Base-by-base conservation (phyloP, 768 basidiomycete species). In the Leccinum ochraceum region DNA sequence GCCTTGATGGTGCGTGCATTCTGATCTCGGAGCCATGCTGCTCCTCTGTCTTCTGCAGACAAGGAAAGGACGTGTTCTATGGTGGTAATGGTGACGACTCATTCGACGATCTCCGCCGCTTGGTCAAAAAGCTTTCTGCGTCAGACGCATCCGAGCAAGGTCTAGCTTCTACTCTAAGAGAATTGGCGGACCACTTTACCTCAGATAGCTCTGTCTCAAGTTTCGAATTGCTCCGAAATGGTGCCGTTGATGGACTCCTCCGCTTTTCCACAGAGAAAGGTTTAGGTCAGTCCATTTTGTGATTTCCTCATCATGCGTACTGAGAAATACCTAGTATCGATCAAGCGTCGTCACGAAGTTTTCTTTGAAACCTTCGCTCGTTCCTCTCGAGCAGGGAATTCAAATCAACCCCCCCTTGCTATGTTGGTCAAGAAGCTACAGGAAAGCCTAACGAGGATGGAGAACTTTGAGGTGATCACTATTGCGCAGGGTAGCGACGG, bases 371-470 rank as follows among this genome's bases (percentile, higher is more conserved):
- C 90, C 2, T 91, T 99, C 70, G 83, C 84, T 34, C 81, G 83
- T 46, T 78, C 80, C 63, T 72, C 77, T 28, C 85, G 81, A 65
- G 74, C 71, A 8, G 60, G 81, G 56, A 76, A 61, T 39, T 71
- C 73, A 55, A 76, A 68, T 24, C 87, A 83, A 72, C 86, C 81
- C 8, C 86, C 85, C 0, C 86, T 97, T 46, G 74, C 86, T 2
- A 81, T 89, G 10, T 83, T 99, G 36, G 94, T 98, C 56, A 98
- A 96, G 81, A 95, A 96, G 65, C 75, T 99, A 36, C 97, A 98
- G 73, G 97, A 99, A 75, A 92, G 90, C 71, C 76, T 99, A 24
- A 97, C 97, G 11, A 80, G 94, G 65, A 90, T 98, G 86, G 97
- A 99, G 71, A 87, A 88, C 14, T 98, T 97, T 63, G 95, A 98